These are phyloP conservation scores for Cyamopsis tetragonoloba DNA, from an alignment of 306 rosid genomes.

Conservation along the genomic window DNA sequence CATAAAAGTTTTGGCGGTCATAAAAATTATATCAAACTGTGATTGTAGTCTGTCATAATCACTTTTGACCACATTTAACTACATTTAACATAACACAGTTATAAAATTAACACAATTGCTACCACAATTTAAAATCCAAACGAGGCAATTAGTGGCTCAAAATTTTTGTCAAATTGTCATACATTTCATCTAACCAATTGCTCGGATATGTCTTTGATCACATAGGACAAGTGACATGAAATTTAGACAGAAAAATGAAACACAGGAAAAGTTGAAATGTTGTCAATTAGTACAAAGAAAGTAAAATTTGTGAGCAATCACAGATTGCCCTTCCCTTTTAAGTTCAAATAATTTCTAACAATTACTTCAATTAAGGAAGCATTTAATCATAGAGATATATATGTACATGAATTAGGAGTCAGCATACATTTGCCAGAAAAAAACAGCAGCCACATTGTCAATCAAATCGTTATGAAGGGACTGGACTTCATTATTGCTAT, in stretches of 20 bases:
- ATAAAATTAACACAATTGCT: too few species aligned
- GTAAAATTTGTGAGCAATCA: too few species aligned
- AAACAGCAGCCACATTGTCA: not conserved
- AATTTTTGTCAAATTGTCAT: not conserved
- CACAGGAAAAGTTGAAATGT: not conserved
- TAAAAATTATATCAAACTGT: too few species aligned
- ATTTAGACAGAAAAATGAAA: not conserved
- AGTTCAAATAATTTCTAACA: not conserved
- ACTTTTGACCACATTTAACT: too few species aligned
- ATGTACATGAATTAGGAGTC: not conserved
- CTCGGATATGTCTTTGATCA: not conserved
- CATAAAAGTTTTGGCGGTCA: too few species aligned
- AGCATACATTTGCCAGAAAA: not conserved
- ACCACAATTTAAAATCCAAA: too few species aligned
- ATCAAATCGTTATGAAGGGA: not conserved
- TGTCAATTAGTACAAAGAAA: not conserved
- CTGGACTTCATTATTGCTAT: constrained; percentile 12
- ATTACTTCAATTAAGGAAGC: not conserved
- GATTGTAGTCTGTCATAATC: too few species aligned
- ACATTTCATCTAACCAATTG: not conserved
- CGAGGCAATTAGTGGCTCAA: not conserved
- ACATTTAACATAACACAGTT: too few species aligned
- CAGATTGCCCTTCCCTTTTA: not conserved
- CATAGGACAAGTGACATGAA: not conserved
- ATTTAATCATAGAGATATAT: not conserved